Conservation (phyloP, 441 rosid genomes). For the Populus hybrid region DNA sequence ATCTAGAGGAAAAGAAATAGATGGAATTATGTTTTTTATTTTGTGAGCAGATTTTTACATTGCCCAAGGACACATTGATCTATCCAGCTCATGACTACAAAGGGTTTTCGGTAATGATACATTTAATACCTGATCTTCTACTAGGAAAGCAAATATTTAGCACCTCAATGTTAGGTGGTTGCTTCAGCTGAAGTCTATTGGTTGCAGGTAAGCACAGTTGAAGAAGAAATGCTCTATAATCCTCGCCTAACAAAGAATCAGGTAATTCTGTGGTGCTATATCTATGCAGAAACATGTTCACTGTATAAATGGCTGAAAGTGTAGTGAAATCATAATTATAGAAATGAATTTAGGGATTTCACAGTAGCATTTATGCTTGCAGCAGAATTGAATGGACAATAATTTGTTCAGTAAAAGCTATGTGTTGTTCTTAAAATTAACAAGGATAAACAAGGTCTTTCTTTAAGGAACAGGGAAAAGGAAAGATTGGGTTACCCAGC, state of each 20-base stretch:
- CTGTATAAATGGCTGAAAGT: not conserved
- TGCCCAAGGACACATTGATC: conserved; percentile 80
- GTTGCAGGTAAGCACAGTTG: conserved; percentile 79
- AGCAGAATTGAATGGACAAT: not conserved
- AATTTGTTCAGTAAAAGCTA: not conserved
- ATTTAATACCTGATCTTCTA: not conserved
- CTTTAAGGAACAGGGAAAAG: not conserved
- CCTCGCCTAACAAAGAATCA: conserved; percentile 80
- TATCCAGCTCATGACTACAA: conserved; percentile 94
- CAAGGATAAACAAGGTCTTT: not conserved
- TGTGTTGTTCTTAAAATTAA: not conserved
- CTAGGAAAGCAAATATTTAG: not conserved
- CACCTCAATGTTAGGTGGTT: not conserved
- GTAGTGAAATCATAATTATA: not conserved
- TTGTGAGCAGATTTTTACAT: conserved; percentile 62
- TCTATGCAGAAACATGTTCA: not conserved
- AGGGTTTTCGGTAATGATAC: conserved; percentile 63
- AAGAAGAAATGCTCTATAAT: conserved; percentile 75
- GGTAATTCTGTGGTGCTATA: conserved; percentile 29
- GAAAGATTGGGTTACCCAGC: not conserved
- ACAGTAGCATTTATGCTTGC: not conserved
- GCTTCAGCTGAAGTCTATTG: conserved; percentile 11
- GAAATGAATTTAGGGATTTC: not conserved
- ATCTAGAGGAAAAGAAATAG: not conserved
- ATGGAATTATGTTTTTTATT: not conserved